These are phyloP conservation scores for Favolaschia claudopus DNA, from an alignment of 768 basidiomycete genomes.

Conservation along the genomic window DNA sequence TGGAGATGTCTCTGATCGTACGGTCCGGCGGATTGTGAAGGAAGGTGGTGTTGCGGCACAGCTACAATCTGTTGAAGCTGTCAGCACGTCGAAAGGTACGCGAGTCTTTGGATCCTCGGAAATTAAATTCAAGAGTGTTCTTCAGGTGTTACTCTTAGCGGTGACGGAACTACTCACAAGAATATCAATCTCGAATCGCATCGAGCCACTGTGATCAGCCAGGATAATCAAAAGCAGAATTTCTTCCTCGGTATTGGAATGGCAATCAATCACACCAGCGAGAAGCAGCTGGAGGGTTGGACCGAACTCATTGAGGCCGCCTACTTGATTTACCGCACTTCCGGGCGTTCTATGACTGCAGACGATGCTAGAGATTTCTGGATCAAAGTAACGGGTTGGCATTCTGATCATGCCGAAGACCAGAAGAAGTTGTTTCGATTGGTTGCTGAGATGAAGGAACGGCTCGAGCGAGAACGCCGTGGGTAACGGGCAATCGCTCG, in stretches of 20 bases:
- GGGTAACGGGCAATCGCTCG: no score
- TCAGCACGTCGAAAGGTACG: background rate
- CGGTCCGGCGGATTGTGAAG: background rate
- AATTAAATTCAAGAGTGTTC: no score
- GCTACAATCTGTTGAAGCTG: background rate
- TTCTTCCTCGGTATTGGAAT: slow-evolving; percentile 1
- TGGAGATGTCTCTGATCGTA: background rate
- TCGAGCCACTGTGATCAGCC: slow-evolving; percentile 8
- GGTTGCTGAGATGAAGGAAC: background rate
- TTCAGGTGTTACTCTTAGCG: slow-evolving; percentile 19
- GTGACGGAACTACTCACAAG: slow-evolving; percentile 28
- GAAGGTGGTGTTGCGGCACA: slow-evolving; percentile 5
- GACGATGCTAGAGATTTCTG: slow-evolving; percentile 5
- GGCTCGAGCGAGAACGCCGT: no score
- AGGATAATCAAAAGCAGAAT: background rate
- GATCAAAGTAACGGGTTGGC: slow-evolving; percentile 12
- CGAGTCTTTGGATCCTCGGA: background rate
- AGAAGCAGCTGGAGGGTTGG: slow-evolving; percentile 29
- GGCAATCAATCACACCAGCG: slow-evolving; percentile 28
- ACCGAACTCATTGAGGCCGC: slow-evolving; percentile 5
- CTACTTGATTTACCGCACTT: background rate
- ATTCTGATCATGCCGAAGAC: slow-evolving; percentile 32
- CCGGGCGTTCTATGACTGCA: background rate
- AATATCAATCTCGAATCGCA: slow-evolving; percentile 22
- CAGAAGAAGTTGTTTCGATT: slow-evolving; percentile 25